phyloP scores from a whole-genome alignment of 768 basidiomycete genomes.

The Pleurotus salmoneostramineus region DNA sequence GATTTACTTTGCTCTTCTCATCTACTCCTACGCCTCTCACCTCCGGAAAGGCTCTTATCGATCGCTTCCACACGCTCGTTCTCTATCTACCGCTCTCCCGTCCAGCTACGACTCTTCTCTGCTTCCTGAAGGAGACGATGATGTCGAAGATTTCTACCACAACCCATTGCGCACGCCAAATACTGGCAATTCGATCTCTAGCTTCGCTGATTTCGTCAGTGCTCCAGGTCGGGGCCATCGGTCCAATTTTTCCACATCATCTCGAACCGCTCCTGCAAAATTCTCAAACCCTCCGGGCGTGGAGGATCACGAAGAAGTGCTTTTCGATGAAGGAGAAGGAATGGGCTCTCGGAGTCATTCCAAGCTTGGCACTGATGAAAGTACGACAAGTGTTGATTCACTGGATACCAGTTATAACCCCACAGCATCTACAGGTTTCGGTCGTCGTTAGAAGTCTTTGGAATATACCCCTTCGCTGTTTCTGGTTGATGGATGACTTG shows the following conservation, averaged over 20 bases:
- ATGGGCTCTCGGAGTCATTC: conserved; percentile 38
- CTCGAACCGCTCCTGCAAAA: neutral
- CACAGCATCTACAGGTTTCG: neutral
- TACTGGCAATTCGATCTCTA: conserved; percentile 38
- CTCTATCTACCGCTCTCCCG: conserved; percentile 25
- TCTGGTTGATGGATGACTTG: neutral
- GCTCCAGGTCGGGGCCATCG: conserved; percentile 37
- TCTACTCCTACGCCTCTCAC: conserved; percentile 93
- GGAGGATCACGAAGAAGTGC: conserved; percentile 46
- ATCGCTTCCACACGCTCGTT: conserved; percentile 60
- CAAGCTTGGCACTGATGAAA: conserved; percentile 39
- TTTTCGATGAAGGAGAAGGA: conserved; percentile 61
- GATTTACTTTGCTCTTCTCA: conserved; percentile 86
- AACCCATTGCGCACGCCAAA: conserved; percentile 51
- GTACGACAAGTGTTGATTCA: conserved; percentile 26
- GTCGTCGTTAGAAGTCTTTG: neutral
- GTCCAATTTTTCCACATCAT: neutral
- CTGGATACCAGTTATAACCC: conserved; percentile 26
- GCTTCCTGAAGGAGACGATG: conserved; percentile 60
- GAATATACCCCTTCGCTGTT: neutral
- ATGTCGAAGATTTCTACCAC: conserved; percentile 65
- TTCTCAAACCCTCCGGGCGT: conserved; percentile 19
- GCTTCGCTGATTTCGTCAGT: conserved; percentile 62
- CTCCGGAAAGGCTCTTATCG: conserved; percentile 91
- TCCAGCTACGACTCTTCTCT: conserved; percentile 34